These are phyloP conservation scores for Harringtonia aguacate DNA, from an alignment of 2,329 filamentous ascomycete species.

Conservation along the genomic window DNA sequence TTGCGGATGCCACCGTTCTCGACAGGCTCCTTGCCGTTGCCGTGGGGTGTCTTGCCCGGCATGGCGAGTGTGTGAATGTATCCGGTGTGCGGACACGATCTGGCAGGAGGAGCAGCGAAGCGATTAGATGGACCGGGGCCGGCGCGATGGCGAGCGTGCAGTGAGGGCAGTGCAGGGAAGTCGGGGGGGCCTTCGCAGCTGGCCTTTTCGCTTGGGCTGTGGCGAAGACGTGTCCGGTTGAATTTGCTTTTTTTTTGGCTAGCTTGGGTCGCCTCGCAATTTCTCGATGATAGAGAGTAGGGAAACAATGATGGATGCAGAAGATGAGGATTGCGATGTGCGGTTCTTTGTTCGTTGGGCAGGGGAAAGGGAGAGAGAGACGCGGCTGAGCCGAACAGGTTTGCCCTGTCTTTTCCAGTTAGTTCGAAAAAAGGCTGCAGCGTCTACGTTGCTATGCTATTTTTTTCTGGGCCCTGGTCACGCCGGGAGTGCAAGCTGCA, in stretches of 20 bases:
- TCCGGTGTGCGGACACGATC: conserved; percentile 7
- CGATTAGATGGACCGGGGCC: not conserved
- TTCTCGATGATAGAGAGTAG: not conserved
- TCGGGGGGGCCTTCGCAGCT: not conserved
- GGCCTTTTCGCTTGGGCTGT: no score
- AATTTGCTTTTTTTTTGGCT: not conserved
- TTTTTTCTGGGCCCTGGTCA: no score
- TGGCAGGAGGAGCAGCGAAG: not conserved
- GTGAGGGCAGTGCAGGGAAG: not conserved
- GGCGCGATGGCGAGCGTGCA: not conserved
- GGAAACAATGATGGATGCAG: not conserved
- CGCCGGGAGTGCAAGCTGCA: no score
- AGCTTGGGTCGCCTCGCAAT: not conserved
- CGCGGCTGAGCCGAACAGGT: conserved; percentile 3
- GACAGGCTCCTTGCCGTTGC: conserved; percentile 58
- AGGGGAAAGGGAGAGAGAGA: not conserved
- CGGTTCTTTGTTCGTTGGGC: not conserved
- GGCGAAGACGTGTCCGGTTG: not conserved
- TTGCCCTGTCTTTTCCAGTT: not conserved
- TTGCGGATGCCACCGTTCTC: conserved; percentile 56
- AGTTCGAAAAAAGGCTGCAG: not conserved
- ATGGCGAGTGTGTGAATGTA: conserved; percentile 29
- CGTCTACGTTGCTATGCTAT: no score
- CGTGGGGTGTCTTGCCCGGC: conserved; percentile 64
- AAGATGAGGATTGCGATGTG: not conserved